phyloP scores from a whole-genome alignment of 2,329 filamentous ascomycete species.

The Xylariaceae sp. region DNA sequence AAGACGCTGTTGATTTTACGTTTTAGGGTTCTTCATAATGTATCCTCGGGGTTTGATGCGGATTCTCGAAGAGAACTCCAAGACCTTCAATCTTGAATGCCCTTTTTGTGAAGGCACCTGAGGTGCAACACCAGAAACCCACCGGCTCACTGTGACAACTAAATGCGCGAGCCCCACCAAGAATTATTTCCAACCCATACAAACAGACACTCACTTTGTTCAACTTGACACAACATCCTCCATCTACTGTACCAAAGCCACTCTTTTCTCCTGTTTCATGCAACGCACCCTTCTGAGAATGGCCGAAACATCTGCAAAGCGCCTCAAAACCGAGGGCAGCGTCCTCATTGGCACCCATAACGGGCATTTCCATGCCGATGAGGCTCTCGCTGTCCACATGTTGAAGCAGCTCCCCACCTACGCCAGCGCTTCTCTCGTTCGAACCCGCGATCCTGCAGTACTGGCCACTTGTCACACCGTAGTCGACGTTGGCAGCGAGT shows the following conservation, averaged over 20 bases:
- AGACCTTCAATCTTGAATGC: too few species aligned
- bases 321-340: conserved; percentile 65
- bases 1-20: neutral
- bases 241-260: neutral
- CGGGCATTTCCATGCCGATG: conserved; percentile 98
- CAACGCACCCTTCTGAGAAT: conserved; percentile 48
- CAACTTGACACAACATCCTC: neutral
- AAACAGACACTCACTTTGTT: too few species aligned
- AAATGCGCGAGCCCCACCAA: too few species aligned
- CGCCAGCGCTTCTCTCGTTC: conserved; percentile 68
- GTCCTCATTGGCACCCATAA: conserved; percentile 89
- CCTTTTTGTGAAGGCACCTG: too few species aligned
- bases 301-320: conserved; percentile 73
- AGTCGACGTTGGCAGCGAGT: conserved; percentile 95
- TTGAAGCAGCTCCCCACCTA: conserved; percentile 86
- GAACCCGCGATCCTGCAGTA: conserved; percentile 78
- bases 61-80: too few species aligned
- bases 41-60: too few species aligned
- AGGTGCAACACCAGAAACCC: too few species aligned
- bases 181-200: too few species aligned
- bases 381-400: conserved; percentile 95
- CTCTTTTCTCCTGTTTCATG: conserved; percentile 31
- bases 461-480: conserved; percentile 88
- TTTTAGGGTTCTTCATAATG: too few species aligned
- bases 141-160: too few species aligned